These are phyloP conservation scores for Syncephalastrum contaminatum DNA, from an alignment of 371 early-diverging fungal genomes.

Conservation along the genomic window DNA sequence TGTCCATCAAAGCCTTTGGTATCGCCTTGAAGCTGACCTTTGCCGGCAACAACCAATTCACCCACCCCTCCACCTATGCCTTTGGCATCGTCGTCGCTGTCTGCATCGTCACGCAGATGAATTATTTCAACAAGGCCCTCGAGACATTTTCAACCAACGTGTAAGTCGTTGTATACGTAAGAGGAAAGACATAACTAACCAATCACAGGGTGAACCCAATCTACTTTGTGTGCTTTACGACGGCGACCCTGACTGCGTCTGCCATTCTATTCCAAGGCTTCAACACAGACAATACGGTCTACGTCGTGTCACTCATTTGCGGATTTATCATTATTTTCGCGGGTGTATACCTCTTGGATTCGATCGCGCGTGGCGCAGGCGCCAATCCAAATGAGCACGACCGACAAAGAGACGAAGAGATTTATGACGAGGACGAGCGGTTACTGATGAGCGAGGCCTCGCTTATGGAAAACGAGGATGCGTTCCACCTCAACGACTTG, in stretches of 20 bases:
- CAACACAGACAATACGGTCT: conserved; percentile 68
- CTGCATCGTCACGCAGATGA: conserved; percentile 89
- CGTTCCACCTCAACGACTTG: conserved; percentile 49
- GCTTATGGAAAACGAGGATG: conserved; percentile 58
- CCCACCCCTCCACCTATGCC: conserved; percentile 81
- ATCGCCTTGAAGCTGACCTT: conserved; percentile 90
- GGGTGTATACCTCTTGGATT: conserved; percentile 78
- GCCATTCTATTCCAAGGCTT: conserved; percentile 88
- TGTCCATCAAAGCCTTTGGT: conserved; percentile 89
- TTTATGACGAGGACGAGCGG: conserved; percentile 23
- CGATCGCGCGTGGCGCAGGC: conserved; percentile 34
- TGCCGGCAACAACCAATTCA: conserved; percentile 88
- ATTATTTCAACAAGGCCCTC: conserved; percentile 95
- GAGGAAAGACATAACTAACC: neutral
- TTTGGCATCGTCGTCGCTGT: conserved; percentile 76
- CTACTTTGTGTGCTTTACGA: conserved; percentile 93
- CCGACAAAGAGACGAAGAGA: neutral
- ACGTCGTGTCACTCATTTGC: conserved; percentile 79
- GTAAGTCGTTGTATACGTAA: conserved; percentile 30
- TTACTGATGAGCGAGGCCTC: conserved; percentile 52
- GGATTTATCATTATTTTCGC: conserved; percentile 91
- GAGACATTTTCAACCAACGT: conserved; percentile 87
- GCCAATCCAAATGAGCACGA: conserved; percentile 11
- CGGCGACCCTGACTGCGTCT: conserved; percentile 87
- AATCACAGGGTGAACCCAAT: conserved; percentile 73